Evolutionary conservation across 2,329 filamentous ascomycete species (phyloP), one percentile per base, ranked within the genome.

Genomic region (Aspergillus sp.): DNA sequence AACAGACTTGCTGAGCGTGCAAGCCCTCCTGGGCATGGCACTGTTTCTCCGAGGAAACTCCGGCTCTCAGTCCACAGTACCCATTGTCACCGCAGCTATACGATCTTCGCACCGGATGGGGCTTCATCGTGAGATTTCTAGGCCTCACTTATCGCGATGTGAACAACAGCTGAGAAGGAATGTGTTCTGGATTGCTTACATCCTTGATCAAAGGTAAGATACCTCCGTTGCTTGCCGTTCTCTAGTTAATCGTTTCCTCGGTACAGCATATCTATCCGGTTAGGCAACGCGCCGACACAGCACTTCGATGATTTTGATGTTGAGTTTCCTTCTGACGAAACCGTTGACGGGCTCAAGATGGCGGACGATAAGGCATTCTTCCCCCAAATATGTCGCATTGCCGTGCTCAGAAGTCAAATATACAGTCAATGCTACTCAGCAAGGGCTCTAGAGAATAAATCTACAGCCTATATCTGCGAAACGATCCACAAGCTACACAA

Each of bases 21-120:
- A 98, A 74, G 93, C 92, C 23, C 80, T 98, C 48, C 80, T 98
- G 14, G 93, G 91, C 56, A 96, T 98, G 88, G 88, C 91, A 0
- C 79, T 97, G 19, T 98, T 97, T 76, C 84, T 98, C 77, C 90
- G 96, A 70, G 93, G 93, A 54, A 97, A 93, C 3, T 92, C 93
- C 0, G 97, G 96, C 66, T 92, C 92, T 0, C 93, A 97, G 68
- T 91, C 93, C 3, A 89, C 90, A 2, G 93, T 95, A 69, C 87
- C 96, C 60, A 84, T 97, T 45, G 87, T 97, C 17, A 90, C 93
- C 2, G 90, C 92, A 21, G 93, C 93, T 3, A 92, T 97, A 65
- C 84, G 93, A 48, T 81, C 96, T 17, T 89, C 92, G 1, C 93
- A 97, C 71, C 95, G 89, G 67, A 96, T 98, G 69, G 93, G 93